A percentile compares a stretch with the other conserved stretches of the same genome.
Conservation (phyloP, 208 protist species). For the Leishmania major region DNA sequence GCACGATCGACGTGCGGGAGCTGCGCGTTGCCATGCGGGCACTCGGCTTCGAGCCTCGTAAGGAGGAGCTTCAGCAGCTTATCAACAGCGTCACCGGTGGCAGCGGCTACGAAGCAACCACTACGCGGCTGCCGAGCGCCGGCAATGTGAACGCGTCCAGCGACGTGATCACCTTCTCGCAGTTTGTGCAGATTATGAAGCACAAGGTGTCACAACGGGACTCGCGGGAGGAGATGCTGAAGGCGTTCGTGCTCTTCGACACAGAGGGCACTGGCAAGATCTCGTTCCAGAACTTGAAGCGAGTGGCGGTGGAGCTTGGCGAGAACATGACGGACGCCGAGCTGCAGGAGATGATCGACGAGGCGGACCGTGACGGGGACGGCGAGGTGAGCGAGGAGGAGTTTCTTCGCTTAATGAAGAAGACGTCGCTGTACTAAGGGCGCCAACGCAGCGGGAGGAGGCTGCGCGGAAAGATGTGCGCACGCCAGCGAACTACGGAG, state of each 20-base stretch:
- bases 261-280: slow-evolving; percentile 95
- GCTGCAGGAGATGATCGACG: slow-evolving; percentile 98
- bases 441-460: not conserved
- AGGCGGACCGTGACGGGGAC: slow-evolving; percentile 96
- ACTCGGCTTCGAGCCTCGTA: slow-evolving; percentile 95
- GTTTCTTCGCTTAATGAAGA: slow-evolving; percentile 97
- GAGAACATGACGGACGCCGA: slow-evolving; percentile 98
- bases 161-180: slow-evolving; percentile 74
- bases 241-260: slow-evolving; percentile 97
- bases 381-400: slow-evolving; percentile 96
- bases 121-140: not conserved
- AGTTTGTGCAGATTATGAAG: slow-evolving; percentile 91
- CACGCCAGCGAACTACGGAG: not conserved
- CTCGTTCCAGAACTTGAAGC: slow-evolving; percentile 97
- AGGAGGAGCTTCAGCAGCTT: slow-evolving; percentile 93
- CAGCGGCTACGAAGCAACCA: not conserved
- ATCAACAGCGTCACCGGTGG: slow-evolving; percentile 34
- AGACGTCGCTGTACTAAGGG: slow-evolving; percentile 82
- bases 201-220: slow-evolving; percentile 91
- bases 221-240: slow-evolving; percentile 94
- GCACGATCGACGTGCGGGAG: slow-evolving; percentile 93
- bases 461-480: not conserved
- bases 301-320: slow-evolving; percentile 94
- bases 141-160: slow-evolving; percentile 3
- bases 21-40: slow-evolving; percentile 94